Base-by-base conservation (phyloP, 768 basidiomycete species). In the Macrocybe gigantea region DNA sequence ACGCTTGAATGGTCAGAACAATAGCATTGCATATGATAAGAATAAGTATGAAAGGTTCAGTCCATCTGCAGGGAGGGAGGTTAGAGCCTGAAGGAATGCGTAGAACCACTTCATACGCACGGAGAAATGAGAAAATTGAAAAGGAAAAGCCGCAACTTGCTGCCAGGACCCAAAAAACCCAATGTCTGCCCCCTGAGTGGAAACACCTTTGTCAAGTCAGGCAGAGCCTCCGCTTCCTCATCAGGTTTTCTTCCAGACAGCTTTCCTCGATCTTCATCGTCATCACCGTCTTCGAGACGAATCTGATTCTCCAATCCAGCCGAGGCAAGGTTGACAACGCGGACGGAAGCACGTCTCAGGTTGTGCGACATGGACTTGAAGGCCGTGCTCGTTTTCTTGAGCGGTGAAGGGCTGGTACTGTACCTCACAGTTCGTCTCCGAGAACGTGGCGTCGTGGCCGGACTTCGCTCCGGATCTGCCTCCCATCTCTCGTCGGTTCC, bases 1-100 rank as follows among this genome's bases (percentile, higher is more conserved):
- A 78, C 6, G 90, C 79, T 66, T 97, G 93, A 15, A 88, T 75
- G 5, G 88, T 84, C 43, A 97, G 71, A 14, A 94, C 72, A 48
- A 90, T 71, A 13, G 90, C 88, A 59, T 96, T 87, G 52, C 85
- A 51, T 48, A 97, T 74, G 60, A 98, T 96, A 45, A 93, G 73
- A 15, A 87, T 56, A 38, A 98, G 77, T 50, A 97, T 88, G 15
- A 71, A 50, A 29, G 90, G 90, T 67, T 98, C 95, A 12, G 93
- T 94, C 77, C 81, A 87, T 50, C 90, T 92, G 56, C 13, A 7
- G 49, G 15, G 7, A 22, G 22, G 22, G 22, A 32, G 43, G 13
- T 49, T 10, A 53, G 49, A 1, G 38, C 38, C 15, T n/a, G 11
- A 43, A 15, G 49, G 7, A 22, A 22, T 22, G 22, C 22, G n/a